phyloP scores from a whole-genome alignment of 1,284 basidiomycete species.

The Leccinum fallax region DNA sequence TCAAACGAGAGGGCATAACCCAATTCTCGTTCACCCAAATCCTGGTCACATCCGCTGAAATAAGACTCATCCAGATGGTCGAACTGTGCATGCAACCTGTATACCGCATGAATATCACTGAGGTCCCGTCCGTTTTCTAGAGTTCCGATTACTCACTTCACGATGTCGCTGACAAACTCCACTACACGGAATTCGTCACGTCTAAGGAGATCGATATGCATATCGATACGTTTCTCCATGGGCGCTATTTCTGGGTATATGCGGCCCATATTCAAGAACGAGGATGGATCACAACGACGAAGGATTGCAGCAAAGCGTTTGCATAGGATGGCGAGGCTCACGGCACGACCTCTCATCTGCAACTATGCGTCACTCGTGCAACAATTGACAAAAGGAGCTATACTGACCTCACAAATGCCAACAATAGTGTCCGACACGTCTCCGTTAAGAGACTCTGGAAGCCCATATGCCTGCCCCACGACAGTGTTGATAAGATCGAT shows the following conservation, averaged over 20 bases:
- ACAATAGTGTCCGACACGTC: slow-evolving; percentile 82
- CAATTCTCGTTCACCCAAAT: slow-evolving; percentile 87
- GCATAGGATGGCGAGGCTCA: slow-evolving; percentile 78
- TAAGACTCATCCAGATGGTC: slow-evolving; percentile 88
- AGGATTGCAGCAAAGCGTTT: slow-evolving; percentile 86
- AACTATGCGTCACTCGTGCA: neutral
- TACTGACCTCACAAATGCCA: slow-evolving; percentile 83
- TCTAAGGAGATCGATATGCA: slow-evolving; percentile 83
- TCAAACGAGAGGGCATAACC: slow-evolving; percentile 82
- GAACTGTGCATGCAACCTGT: slow-evolving; percentile 86
- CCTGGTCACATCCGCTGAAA: slow-evolving; percentile 79
- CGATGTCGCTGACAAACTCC: slow-evolving; percentile 88
- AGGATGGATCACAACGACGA: slow-evolving; percentile 75
- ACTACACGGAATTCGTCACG: slow-evolving; percentile 90
- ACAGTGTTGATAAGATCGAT: slow-evolving; percentile 82
- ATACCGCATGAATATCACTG: neutral
- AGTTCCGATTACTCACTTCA: slow-evolving; percentile 58
- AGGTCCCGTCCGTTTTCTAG: neutral
- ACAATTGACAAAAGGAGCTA: neutral
- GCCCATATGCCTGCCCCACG: slow-evolving; percentile 77
- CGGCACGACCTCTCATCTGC: slow-evolving; percentile 81
- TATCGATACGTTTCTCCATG: slow-evolving; percentile 90
- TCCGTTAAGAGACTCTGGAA: slow-evolving; percentile 82
- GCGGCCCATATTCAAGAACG: slow-evolving; percentile 83
- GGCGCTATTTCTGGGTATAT: slow-evolving; percentile 84